These are phyloP conservation scores for Biscogniauxia mediterranea DNA, from an alignment of 2,329 filamentous ascomycete genomes.

Conservation along the genomic window DNA sequence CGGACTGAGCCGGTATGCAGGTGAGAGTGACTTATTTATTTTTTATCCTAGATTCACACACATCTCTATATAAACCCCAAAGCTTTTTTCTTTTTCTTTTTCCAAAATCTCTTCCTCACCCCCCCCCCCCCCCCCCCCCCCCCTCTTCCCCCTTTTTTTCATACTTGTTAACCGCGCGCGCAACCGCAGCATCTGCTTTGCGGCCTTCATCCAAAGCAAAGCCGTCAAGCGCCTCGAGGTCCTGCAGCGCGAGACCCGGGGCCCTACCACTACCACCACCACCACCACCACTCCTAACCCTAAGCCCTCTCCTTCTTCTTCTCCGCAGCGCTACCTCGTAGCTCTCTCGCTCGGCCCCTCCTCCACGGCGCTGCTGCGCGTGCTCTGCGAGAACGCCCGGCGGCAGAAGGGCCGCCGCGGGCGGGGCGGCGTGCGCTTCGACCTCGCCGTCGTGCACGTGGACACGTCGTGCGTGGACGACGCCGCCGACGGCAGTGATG, in stretches of 20 bases:
- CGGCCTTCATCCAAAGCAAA: conserved; percentile 74
- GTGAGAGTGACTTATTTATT: conserved; percentile 13
- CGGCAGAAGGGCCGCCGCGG: conserved; percentile 62
- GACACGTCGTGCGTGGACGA: neutral
- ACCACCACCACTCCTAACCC: conserved; percentile 59
- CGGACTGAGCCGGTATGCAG: conserved; percentile 31
- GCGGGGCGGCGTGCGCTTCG: conserved; percentile 50
- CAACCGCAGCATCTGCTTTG: conserved; percentile 66
- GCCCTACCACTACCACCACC: conserved; percentile 26
- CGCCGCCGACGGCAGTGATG: conserved; percentile 35
- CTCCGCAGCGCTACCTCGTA: conserved; percentile 64
- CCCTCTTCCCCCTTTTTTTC: neutral
- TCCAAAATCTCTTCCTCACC: neutral
- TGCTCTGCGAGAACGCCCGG: conserved; percentile 68
- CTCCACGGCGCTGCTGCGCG: conserved; percentile 72
- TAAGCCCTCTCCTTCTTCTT: conserved; percentile 80
- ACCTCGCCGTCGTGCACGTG: conserved; percentile 60
- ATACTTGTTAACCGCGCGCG: neutral
- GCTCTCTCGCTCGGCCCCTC: conserved; percentile 82
- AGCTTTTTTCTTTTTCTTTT: neutral
- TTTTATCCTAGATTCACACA: neutral
- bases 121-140: too few species aligned
- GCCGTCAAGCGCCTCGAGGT: conserved; percentile 67
- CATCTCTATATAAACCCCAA: too few species aligned
- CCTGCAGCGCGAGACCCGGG: conserved; percentile 48